These are phyloP conservation scores for Pseudodiploospora longispora DNA, from an alignment of 2,329 filamentous ascomycete genomes.

Conservation along the genomic window DNA sequence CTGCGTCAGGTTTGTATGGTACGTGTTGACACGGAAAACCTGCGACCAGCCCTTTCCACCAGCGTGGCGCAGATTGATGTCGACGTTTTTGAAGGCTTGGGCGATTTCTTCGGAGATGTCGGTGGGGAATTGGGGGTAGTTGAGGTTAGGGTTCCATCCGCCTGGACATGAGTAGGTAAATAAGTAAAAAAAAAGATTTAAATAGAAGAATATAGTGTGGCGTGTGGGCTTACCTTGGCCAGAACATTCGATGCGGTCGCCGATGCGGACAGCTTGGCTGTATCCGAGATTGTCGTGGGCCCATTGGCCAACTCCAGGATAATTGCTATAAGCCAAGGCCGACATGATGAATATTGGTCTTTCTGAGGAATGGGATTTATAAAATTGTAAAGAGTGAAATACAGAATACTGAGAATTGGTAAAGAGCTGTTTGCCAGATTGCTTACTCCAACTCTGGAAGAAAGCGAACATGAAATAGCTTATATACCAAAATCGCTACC, in stretches of 20 bases:
- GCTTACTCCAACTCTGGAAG: no score
- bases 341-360: slow-evolving; percentile 17
- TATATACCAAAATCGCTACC: no score
- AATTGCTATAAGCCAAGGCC: slow-evolving; percentile 20
- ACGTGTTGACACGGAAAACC: slow-evolving; percentile 39
- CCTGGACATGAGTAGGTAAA: slow-evolving; percentile 12
- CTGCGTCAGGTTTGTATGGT: slow-evolving; percentile 32
- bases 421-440: no score
- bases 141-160: slow-evolving; percentile 18
- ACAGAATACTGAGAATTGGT: no score
- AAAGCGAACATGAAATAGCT: no score
- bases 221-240: slow-evolving; percentile 37
- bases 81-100: slow-evolving; percentile 49
- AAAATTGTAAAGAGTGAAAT: no score
- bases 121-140: slow-evolving; percentile 21
- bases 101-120: slow-evolving; percentile 38
- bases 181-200: no score
- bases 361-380: no score
- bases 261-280: slow-evolving; percentile 40
- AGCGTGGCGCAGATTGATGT: slow-evolving; percentile 40
- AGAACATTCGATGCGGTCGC: slow-evolving; percentile 36
- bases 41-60: slow-evolving; percentile 50
- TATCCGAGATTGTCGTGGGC: slow-evolving; percentile 28
- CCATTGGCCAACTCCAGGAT: slow-evolving; percentile 20
- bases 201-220: slow-evolving; percentile 21